Conservation (phyloP, 2,329 filamentous ascomycete genomes). For the Ophiostoma ips region DNA sequence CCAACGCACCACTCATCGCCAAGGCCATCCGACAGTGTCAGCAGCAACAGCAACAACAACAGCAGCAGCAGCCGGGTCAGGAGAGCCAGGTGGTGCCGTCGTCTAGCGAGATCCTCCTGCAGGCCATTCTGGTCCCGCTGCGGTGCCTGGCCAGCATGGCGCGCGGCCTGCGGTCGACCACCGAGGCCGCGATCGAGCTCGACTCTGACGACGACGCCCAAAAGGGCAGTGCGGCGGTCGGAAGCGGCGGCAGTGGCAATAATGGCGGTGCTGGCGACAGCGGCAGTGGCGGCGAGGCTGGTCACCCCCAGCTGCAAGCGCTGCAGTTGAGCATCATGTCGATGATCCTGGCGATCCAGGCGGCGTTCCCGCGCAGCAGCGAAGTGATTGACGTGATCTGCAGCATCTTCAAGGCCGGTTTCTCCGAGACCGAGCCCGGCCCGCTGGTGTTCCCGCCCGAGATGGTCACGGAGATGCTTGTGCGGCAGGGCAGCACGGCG, state of each 20-base stretch:
- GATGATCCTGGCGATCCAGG: slow-evolving; percentile 33
- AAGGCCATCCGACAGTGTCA: slow-evolving; percentile 16
- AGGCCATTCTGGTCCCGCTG: slow-evolving; percentile 42
- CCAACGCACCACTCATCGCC: slow-evolving; percentile 10
- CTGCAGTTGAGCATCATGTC: slow-evolving; percentile 34
- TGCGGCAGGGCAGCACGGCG: slow-evolving; percentile 29
- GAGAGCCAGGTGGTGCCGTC: slow-evolving; percentile 13
- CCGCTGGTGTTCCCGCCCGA: slow-evolving; percentile 62
- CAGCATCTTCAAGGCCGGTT: slow-evolving; percentile 57
- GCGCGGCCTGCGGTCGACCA: slow-evolving; percentile 54
- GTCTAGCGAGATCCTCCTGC: slow-evolving; percentile 30
- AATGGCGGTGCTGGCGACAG: background rate
- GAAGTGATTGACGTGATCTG: slow-evolving; percentile 63
- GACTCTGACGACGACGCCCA: slow-evolving; percentile 42
- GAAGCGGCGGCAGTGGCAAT: too few relatives aligned
- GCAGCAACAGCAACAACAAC: background rate
- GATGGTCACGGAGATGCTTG: slow-evolving; percentile 53
- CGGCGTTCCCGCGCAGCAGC: slow-evolving; percentile 41
- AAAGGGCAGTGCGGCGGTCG: background rate
- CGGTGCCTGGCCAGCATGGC: slow-evolving; percentile 57
- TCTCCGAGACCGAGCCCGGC: slow-evolving; percentile 58
- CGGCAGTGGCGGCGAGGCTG: background rate
- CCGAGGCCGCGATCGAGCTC: slow-evolving; percentile 40
- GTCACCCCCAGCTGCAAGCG: slow-evolving; percentile 15
- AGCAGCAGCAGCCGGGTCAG: background rate